Evolutionary conservation across 768 basidiomycete species (phyloP).

Genomic region (Pulveroboletus frians): DNA sequence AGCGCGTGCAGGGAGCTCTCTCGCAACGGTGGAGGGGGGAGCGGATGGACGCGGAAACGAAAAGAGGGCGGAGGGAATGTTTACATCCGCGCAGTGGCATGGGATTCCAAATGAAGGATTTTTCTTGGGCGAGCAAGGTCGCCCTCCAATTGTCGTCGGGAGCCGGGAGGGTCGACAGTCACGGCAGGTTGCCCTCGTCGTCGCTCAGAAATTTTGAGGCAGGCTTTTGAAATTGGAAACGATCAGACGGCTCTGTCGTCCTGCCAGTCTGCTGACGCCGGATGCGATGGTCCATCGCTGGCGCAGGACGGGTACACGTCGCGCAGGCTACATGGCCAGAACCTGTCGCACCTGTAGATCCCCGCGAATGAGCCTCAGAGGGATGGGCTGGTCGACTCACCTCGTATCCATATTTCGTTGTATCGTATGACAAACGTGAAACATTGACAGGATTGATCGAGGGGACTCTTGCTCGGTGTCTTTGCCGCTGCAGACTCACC

Average conservation of each 20-base stretch:
- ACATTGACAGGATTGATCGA: constrained; percentile 42
- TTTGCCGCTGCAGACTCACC: constrained; percentile 10
- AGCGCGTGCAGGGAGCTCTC: constrained; percentile 5
- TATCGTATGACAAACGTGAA: constrained; percentile 35
- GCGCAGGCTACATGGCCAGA: not conserved
- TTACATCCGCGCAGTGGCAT: constrained; percentile 31
- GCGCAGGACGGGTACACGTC: not conserved
- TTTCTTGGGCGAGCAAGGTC: constrained; percentile 17
- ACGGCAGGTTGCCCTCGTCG: constrained; percentile 16
- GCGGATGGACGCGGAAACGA: constrained; percentile 27
- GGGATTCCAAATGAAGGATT: constrained; percentile 16
- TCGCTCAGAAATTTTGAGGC: constrained; percentile 22
- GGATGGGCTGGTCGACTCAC: not conserved
- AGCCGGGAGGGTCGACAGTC: constrained; percentile 22
- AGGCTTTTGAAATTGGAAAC: constrained; percentile 23
- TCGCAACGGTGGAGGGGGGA: constrained; percentile 6
- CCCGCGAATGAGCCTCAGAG: not conserved
- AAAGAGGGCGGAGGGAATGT: constrained; percentile 20
- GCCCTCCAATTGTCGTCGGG: constrained; percentile 23
- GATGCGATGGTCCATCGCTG: no score
- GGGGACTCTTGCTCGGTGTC: constrained; percentile 23
- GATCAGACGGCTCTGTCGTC: constrained; percentile 9
- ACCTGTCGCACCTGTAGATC: constrained; percentile 2
- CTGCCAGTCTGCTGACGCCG: no score
- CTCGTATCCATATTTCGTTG: constrained; percentile 8